Evolutionary conservation across 2,329 filamentous ascomycete species (phyloP), one percentile per base, ranked within the genome.

Genomic region (Colletotrichum shisoi): DNA sequence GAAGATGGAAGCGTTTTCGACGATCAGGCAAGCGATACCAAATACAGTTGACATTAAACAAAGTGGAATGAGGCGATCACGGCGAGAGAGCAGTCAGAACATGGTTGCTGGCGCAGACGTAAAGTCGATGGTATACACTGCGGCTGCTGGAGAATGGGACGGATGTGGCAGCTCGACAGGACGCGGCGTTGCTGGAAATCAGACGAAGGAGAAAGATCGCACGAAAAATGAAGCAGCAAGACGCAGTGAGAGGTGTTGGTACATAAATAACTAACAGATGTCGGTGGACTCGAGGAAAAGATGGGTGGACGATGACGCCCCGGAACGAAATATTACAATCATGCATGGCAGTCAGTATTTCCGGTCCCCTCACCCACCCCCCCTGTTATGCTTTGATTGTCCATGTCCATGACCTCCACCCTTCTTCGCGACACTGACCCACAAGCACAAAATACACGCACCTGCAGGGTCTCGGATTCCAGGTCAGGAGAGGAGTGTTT

Each of bases 341-440:
- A 39, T 53, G 51, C 51, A 53, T 8, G 51, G 51, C n/a, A 53
- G 31, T 34, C n/a, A 53, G 31, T 34, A 53, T 53, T 53, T 21
- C 34, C 9, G 11, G 3, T 13, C 51, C 34, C 51, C 51, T 53
- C 31, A 34, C 51, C 51, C n/a, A n/a, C n/a, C n/a, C n/a, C 37
- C 31, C 39, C 51, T 37, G 51, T 15, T 53, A 39, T 39, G 31
- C 37, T 53, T 53, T 53, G 21, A 9, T 34, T 27, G 11, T 11
- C 11, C 21, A 37, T 8, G 27, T 17, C 31, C 31, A 34, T 34
- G 31, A 34, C 49, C 31, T 19, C 11, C 27, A 19, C 9, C 9
- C n/a, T 34, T 51, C 17, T 11, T 51, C 8, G 17, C 19, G 24
- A 11, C 9, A 19, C n/a, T 11, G 27, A 21, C 31, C 44, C 9